phyloP scores from a whole-genome alignment of 768 basidiomycete genomes.

The Hygrocybe punicea region DNA sequence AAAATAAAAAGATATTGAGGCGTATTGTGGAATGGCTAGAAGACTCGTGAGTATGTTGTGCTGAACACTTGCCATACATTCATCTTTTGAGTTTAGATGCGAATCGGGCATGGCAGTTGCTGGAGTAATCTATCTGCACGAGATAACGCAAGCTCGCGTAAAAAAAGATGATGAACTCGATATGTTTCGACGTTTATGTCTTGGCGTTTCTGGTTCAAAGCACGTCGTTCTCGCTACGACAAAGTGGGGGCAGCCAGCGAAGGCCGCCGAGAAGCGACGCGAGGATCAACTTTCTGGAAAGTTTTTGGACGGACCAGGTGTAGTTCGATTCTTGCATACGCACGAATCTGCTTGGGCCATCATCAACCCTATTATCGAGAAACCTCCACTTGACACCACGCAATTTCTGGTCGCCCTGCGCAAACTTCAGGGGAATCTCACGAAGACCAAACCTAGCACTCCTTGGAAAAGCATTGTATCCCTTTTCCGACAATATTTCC shows the following conservation, averaged over 20 bases:
- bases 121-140: slow-evolving; percentile 39
- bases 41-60: slow-evolving; percentile 15
- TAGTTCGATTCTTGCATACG: slow-evolving; percentile 20
- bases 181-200: slow-evolving; percentile 31
- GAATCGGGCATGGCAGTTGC: slow-evolving; percentile 23
- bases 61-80: too few relatives aligned
- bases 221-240: slow-evolving; percentile 37
- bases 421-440: background rate
- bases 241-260: slow-evolving; percentile 40
- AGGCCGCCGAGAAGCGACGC: slow-evolving; percentile 32
- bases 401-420: background rate
- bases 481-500: too few relatives aligned
- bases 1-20: slow-evolving; percentile 35
- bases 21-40: slow-evolving; percentile 35
- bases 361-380: slow-evolving; percentile 18
- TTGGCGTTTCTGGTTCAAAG: slow-evolving; percentile 18
- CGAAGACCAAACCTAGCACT: background rate
- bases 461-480: too few relatives aligned
- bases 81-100: slow-evolving; percentile 17
- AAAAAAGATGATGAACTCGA: slow-evolving; percentile 31
- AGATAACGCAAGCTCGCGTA: slow-evolving; percentile 38
- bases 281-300: slow-evolving; percentile 41
- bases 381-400: slow-evolving; percentile 15
- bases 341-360: slow-evolving; percentile 28
- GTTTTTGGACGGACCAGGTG: slow-evolving; percentile 30